These are phyloP conservation scores for Ambrosiella xylebori DNA, from an alignment of 2,329 filamentous ascomycete genomes.

Conservation along the genomic window DNA sequence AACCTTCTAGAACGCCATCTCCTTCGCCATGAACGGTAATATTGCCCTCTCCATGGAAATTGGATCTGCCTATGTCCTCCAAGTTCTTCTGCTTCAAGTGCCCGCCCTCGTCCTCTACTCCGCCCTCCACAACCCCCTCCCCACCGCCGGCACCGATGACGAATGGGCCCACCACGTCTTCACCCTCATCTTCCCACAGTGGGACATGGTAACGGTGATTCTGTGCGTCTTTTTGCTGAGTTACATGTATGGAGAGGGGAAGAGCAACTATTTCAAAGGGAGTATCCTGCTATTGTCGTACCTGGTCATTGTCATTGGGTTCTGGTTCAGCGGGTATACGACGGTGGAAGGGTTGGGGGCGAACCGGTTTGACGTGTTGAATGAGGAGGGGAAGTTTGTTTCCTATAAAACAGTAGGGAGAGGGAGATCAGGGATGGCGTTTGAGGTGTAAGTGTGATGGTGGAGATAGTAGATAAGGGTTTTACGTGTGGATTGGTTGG, in stretches of 20 bases:
- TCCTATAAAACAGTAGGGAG: constrained; percentile 37
- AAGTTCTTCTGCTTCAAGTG: constrained; percentile 89
- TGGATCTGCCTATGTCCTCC: constrained; percentile 86
- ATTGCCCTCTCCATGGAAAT: constrained; percentile 99
- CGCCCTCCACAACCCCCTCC: constrained; percentile 44
- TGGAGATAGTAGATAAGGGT: neutral
- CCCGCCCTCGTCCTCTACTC: constrained; percentile 86
- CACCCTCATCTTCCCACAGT: constrained; percentile 88
- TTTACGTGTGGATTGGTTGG: neutral
- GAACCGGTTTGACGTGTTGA: constrained; percentile 37
- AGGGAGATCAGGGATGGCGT: constrained; percentile 23
- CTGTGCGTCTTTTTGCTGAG: constrained; percentile 90
- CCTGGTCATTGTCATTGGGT: constrained; percentile 77
- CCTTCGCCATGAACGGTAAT: constrained; percentile 98
- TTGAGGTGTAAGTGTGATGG: neutral
- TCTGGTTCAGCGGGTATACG: constrained; percentile 59
- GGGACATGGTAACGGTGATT: constrained; percentile 97
- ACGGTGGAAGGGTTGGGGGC: constrained; percentile 19
- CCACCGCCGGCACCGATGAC: constrained; percentile 19
- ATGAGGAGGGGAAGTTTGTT: constrained; percentile 31
- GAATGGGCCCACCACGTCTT: constrained; percentile 47
- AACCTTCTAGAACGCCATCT: constrained; percentile 66
- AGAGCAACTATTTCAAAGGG: constrained; percentile 99
- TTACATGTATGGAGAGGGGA: constrained; percentile 95
- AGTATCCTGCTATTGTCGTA: constrained; percentile 89